These are phyloP conservation scores for Fusarium brachygibbosum DNA, from an alignment of 2,329 filamentous ascomycete species.

Conservation along the genomic window DNA sequence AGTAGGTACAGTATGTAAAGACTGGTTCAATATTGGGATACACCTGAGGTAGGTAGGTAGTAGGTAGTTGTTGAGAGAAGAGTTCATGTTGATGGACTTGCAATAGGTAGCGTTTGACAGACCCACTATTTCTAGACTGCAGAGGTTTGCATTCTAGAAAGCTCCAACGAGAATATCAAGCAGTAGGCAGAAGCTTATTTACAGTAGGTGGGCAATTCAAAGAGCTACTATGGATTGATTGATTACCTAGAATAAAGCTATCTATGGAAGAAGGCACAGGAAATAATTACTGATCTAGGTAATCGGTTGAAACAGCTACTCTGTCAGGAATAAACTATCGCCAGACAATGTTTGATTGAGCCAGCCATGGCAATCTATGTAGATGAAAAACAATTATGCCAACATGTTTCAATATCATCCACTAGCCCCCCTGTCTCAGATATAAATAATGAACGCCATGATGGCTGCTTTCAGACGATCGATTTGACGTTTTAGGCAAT, in stretches of 20 bases:
- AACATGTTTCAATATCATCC: neutral
- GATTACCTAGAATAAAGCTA: neutral
- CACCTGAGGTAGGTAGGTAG: neutral
- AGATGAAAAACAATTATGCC: neutral
- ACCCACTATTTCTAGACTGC: conserved; percentile 36
- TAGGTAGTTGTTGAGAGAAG: conserved; percentile 1
- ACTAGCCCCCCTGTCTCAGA: conserved; percentile 8
- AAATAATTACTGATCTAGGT: neutral
- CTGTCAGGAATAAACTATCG: neutral
- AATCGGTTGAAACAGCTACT: neutral
- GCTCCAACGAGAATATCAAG: conserved; percentile 1
- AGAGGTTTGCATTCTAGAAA: conserved; percentile 34
- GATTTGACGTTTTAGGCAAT: conserved; percentile 35
- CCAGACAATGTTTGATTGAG: conserved; percentile 27
- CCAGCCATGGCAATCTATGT: conserved; percentile 2
- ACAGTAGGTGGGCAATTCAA: neutral
- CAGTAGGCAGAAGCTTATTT: neutral
- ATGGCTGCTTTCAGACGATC: conserved; percentile 15
- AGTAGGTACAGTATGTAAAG: neutral
- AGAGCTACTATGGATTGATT: neutral
- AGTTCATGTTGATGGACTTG: conserved; percentile 4
- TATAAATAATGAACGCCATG: conserved; percentile 8
- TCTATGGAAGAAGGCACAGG: neutral
- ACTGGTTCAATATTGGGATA: neutral
- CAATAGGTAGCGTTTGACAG: conserved; percentile 9